Evolutionary conservation across 2,329 filamentous ascomycete species (phyloP), one percentile per base, ranked within the genome.

Genomic region (Cladobotryum protrusum): DNA sequence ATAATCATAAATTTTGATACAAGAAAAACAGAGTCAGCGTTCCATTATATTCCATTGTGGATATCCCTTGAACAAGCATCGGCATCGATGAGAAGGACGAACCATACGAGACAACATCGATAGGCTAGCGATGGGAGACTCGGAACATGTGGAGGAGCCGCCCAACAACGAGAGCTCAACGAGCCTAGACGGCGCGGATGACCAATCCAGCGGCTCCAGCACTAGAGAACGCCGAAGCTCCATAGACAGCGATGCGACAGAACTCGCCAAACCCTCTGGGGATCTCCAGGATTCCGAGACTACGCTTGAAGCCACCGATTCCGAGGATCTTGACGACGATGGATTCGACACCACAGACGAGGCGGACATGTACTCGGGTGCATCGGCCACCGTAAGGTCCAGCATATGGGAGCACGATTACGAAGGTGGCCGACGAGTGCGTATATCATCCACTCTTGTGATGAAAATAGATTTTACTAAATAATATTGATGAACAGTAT

Each of bases 401-500:
- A 53, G 51, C 45, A 53, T 53, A 33, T 48, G 34, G 35, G 48
- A 53, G 24, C 51, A 53, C 34, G 51, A 53, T 29, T 53, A 41
- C 33, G 51, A 53, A 32, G 29, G 45, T 32, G 51, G 51, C 13
- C 48, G 51, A 45, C 40, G 51, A 44, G 51, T 53, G 29, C 19
- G 51, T 51, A 24, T 44, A 33, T 36, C 43, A 9, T 7, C 17
- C 14, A 33, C 17, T 18, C 15, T 45, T 35, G n/a, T 14, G 17
- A 5, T 32, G 7, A 17, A 32, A 35, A 19, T 18, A 4, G n/a
- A 20, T 35, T 5, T 47, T 14, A 14, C 39, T 52, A 20, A 49
- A 45, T 3, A 12, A 35, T 8, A 24, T 9, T 41, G 24, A 34
- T 50, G 12, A 29, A 45, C 37, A 53, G 51, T 70, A 70, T 40